phyloP scores from a whole-genome alignment of 2,329 filamentous ascomycete genomes.

The Coniosporium uncinatum region DNA sequence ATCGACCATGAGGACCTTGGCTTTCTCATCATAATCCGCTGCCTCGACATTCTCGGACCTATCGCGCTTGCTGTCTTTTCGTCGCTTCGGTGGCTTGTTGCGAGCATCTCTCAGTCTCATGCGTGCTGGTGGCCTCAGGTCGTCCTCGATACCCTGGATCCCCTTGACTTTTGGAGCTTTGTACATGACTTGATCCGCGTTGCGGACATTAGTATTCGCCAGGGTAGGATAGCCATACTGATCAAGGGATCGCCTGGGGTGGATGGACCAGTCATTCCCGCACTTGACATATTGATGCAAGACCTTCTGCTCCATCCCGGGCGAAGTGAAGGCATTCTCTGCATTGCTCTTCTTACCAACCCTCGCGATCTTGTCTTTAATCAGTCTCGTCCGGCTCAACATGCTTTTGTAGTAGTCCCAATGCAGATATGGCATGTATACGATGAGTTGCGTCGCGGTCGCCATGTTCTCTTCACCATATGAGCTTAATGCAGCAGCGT shows the following conservation, averaged over 20 bases:
- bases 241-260: conserved; percentile 56
- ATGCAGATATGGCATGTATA: conserved; percentile 56
- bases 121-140: conserved; percentile 41
- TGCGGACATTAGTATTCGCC: conserved; percentile 52
- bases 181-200: conserved; percentile 64
- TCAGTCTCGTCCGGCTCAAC: conserved; percentile 48
- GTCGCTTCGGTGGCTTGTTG: not conserved
- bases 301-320: conserved; percentile 51
- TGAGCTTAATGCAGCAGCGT: conserved; percentile 11
- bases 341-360: conserved; percentile 44
- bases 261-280: conserved; percentile 54
- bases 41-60: not conserved
- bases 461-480: conserved; percentile 5
- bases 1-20: conserved; percentile 61
- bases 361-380: no score
- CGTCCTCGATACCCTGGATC: no score
- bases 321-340: conserved; percentile 49
- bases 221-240: conserved; percentile 60
- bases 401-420: conserved; percentile 58
- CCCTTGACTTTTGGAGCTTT: conserved; percentile 39
- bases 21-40: conserved; percentile 26
- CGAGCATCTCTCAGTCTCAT: conserved; percentile 16
- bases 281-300: conserved; percentile 53
- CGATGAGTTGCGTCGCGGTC: conserved; percentile 9
- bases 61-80: conserved; percentile 7